Conservation (phyloP, 2,329 filamentous ascomycete genomes). For the Talaromyces amestolkiae region DNA sequence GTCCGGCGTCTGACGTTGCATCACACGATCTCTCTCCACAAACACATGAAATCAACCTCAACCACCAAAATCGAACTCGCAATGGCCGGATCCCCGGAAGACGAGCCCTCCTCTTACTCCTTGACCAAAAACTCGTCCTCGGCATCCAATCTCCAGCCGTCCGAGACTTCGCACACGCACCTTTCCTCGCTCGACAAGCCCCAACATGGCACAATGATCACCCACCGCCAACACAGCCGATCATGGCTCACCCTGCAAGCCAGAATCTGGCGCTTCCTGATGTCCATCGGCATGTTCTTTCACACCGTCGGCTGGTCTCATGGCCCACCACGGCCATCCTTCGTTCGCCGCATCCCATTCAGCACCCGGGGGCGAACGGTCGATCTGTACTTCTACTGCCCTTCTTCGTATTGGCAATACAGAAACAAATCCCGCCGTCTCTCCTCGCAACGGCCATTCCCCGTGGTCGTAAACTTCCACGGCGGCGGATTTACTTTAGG, state of each 20-base stretch:
- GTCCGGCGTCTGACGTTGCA: background rate
- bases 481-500: constrained; percentile 64
- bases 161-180: background rate
- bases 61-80: background rate
- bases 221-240: constrained; percentile 27
- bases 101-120: background rate
- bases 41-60: background rate
- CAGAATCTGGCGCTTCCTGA: constrained; percentile 64
- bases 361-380: constrained; percentile 49
- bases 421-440: background rate
- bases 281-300: constrained; percentile 67
- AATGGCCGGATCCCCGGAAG: background rate
- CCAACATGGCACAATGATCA: background rate
- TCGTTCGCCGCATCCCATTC: constrained; percentile 57
- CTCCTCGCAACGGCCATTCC: constrained; percentile 42
- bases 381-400: constrained; percentile 61
- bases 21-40: background rate
- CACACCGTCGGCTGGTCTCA: constrained; percentile 60
- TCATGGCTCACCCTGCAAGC: constrained; percentile 62
- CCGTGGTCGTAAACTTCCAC: constrained; percentile 63
- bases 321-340: constrained; percentile 58
- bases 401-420: constrained; percentile 37
- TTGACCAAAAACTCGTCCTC: background rate
- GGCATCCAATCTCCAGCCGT: background rate
- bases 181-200: background rate